Evolutionary conservation across 1,284 basidiomycete species (phyloP).

Genomic region (Entoloma clypeatum): DNA sequence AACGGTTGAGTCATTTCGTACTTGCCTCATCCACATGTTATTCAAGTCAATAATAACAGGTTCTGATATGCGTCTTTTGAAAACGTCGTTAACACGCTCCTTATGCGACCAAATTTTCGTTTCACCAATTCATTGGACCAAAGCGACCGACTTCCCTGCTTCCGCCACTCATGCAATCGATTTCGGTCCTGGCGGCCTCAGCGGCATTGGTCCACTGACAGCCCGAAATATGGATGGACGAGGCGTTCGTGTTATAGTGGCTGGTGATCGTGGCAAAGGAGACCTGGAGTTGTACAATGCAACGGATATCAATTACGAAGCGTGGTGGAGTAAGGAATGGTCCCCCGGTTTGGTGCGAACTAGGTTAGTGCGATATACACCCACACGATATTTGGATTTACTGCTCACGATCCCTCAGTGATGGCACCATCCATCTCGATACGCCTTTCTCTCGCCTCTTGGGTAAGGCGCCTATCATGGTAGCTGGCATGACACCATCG

Average conservation of each 20-base stretch:
- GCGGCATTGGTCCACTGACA: slow-evolving; percentile 90
- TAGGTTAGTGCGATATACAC: slow-evolving; percentile 47
- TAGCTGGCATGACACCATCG: slow-evolving; percentile 96
- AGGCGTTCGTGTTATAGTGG: slow-evolving; percentile 85
- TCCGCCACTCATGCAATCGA: slow-evolving; percentile 93
- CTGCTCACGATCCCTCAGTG: slow-evolving; percentile 42
- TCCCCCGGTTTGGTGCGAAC: slow-evolving; percentile 86
- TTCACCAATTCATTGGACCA: slow-evolving; percentile 88
- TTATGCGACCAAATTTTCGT: slow-evolving; percentile 94
- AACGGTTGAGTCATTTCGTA: slow-evolving; percentile 54
- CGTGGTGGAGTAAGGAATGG: slow-evolving; percentile 90
- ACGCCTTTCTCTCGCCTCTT: slow-evolving; percentile 95
- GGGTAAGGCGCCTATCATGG: slow-evolving; percentile 97
- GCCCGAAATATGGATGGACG: slow-evolving; percentile 90
- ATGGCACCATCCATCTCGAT: slow-evolving; percentile 89
- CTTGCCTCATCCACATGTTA: slow-evolving; percentile 8
- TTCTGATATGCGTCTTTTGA: slow-evolving; percentile 69
- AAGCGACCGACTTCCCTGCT: slow-evolving; percentile 85
- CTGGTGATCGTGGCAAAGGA: slow-evolving; percentile 83
- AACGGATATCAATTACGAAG: slow-evolving; percentile 68
- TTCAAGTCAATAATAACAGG: slow-evolving; percentile 45
- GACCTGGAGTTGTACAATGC: slow-evolving; percentile 82
- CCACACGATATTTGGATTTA: not conserved
- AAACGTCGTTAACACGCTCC: slow-evolving; percentile 72
- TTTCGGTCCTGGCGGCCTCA: slow-evolving; percentile 93